Conservation (phyloP, 1,284 basidiomycete genomes). For the Ceratobasidium sp. region DNA sequence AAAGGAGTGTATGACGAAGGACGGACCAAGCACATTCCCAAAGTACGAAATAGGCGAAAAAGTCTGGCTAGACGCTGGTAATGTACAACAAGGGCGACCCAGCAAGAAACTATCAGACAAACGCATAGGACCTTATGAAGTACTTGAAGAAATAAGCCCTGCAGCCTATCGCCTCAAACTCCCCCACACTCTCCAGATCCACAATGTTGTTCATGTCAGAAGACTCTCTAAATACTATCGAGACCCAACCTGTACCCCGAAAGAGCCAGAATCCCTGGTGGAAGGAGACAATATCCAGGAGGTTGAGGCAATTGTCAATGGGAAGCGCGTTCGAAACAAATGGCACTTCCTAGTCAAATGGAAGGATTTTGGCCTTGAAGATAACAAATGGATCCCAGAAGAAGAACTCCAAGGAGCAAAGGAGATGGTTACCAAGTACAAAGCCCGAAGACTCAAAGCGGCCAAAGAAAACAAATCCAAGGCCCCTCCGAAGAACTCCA, state of each 20-base stretch:
- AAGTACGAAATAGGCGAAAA: neutral
- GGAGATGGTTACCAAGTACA: neutral
- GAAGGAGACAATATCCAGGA: conserved; percentile 41
- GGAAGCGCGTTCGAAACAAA: neutral
- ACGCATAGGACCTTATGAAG: conserved; percentile 52
- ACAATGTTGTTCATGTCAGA: conserved; percentile 54
- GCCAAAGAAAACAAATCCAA: no score
- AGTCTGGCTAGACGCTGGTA: conserved; percentile 48
- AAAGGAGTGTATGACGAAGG: neutral
- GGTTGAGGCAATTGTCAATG: conserved; percentile 45
- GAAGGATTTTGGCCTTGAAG: neutral
- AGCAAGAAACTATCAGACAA: conserved; percentile 52
- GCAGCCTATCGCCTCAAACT: conserved; percentile 51
- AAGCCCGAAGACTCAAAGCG: no score
- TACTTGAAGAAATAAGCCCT: conserved; percentile 48
- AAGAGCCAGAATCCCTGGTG: no score
- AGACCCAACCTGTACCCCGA: conserved; percentile 26
- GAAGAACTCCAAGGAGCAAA: conserved; percentile 2
- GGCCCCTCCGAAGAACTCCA: no score
- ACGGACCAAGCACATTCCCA: neutral
- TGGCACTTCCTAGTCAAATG: neutral
- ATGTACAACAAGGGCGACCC: conserved; percentile 50
- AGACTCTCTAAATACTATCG: conserved; percentile 45
- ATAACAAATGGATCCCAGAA: neutral
- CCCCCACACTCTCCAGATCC: conserved; percentile 50